Evolutionary conservation across 2,329 filamentous ascomycete species (phyloP).

Genomic region (Stemphylium lycopersici): DNA sequence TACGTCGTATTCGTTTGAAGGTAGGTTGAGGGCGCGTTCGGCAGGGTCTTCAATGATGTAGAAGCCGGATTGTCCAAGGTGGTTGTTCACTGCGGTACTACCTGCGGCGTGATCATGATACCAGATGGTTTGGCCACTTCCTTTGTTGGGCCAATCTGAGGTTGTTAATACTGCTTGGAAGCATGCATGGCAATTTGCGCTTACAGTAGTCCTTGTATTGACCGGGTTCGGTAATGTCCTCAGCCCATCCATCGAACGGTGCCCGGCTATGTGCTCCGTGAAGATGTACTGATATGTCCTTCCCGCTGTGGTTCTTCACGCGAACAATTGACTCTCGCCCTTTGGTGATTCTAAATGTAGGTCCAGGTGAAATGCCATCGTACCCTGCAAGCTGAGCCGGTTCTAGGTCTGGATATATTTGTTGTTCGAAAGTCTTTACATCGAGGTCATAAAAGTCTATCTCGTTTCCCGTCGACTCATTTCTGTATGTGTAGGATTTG

Average conservation of each 20-base stretch:
- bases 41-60: slow-evolving; percentile 62
- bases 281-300: slow-evolving; percentile 60
- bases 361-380: slow-evolving; percentile 63
- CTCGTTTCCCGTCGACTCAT: slow-evolving; percentile 40
- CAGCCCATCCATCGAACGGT: slow-evolving; percentile 62
- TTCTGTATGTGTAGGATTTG: slow-evolving; percentile 42
- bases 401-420: slow-evolving; percentile 53
- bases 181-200: not conserved
- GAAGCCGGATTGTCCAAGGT: slow-evolving; percentile 64
- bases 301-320: slow-evolving; percentile 59
- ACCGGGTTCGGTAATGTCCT: slow-evolving; percentile 57
- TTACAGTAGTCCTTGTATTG: slow-evolving; percentile 57
- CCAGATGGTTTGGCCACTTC: slow-evolving; percentile 62
- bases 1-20: slow-evolving; percentile 61
- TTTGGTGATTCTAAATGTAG: slow-evolving; percentile 58
- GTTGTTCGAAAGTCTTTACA: slow-evolving; percentile 52
- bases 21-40: slow-evolving; percentile 59
- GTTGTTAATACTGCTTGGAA: slow-evolving; percentile 2
- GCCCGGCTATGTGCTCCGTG: slow-evolving; percentile 59
- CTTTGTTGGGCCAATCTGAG: slow-evolving; percentile 61
- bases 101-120: slow-evolving; percentile 56
- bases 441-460: slow-evolving; percentile 58
- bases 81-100: slow-evolving; percentile 62
- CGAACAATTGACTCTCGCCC: slow-evolving; percentile 62
- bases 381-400: slow-evolving; percentile 57